Conservation (phyloP, 164 flowering plant genomes). For the Tetrastigma voinierianum region DNA sequence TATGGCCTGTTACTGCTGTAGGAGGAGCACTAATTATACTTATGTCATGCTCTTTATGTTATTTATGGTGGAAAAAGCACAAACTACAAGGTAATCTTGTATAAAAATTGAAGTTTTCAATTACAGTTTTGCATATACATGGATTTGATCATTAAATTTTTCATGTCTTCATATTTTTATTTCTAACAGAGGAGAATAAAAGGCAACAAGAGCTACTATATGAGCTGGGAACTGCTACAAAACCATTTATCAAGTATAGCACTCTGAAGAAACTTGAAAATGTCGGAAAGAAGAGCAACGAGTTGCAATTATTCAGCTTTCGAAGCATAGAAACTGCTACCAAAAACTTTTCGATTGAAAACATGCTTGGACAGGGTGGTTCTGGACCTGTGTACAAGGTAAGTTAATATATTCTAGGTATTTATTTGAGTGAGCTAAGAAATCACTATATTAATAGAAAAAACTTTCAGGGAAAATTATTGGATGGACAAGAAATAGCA, state of each 20-base stretch:
- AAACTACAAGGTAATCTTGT: constrained; percentile 2
- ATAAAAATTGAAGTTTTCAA: background rate
- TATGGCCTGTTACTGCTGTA: background rate
- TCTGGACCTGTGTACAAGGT: constrained; percentile 42
- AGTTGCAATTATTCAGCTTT: constrained; percentile 14
- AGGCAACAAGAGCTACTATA: background rate
- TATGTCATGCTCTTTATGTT: background rate
- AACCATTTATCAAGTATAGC: background rate
- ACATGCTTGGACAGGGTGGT: constrained; percentile 41
- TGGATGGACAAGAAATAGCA: constrained; percentile 29
- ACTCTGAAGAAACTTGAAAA: background rate
- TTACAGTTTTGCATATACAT: background rate
- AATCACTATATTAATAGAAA: background rate
- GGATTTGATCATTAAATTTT: too few relatives aligned
- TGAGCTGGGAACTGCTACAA: background rate
- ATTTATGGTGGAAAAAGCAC: constrained; percentile 4
- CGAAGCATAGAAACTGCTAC: constrained; percentile 21
- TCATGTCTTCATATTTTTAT: background rate
- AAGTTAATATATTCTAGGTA: background rate
- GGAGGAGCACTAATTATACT: background rate
- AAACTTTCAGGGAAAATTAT: constrained; percentile 23
- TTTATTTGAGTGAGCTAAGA: too few relatives aligned
- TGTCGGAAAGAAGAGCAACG: background rate
- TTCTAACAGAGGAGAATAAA: background rate
- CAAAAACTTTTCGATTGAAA: constrained; percentile 18